Percentiles rank a stretch among this genome's conserved stretches.
phyloP scores from a whole-genome alignment of 2,329 filamentous ascomycete species.

The Teratosphaeria zuluensis region DNA sequence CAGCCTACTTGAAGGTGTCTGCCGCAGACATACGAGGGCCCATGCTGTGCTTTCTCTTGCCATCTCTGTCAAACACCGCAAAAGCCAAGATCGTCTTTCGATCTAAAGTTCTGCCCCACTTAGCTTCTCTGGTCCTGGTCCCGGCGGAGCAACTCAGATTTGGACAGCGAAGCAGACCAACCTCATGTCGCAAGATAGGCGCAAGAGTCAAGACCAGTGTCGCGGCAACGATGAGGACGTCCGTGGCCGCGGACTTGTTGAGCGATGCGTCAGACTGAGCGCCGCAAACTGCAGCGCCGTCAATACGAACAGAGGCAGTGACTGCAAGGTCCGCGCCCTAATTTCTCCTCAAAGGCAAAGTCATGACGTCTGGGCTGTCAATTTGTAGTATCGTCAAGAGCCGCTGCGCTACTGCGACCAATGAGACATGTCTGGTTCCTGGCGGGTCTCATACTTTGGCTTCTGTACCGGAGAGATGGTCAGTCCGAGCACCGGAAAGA shows the following conservation, averaged over 20 bases:
- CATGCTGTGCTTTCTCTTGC: too few relatives aligned
- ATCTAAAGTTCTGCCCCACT: background rate
- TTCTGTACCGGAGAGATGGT: background rate
- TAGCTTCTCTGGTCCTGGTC: background rate
- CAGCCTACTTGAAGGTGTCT: too few relatives aligned
- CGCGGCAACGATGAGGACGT: too few relatives aligned
- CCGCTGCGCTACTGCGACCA: background rate
- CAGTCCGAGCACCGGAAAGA: background rate
- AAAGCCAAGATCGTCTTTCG: background rate
- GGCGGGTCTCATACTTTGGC: background rate
- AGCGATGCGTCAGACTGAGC: too few relatives aligned
- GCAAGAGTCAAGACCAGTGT: too few relatives aligned
- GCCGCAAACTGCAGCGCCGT: too few relatives aligned
- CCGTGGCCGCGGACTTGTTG: too few relatives aligned
- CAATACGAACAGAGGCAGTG: background rate
- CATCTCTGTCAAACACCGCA: background rate
- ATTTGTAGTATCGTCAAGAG: background rate
- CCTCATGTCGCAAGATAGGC: too few relatives aligned
- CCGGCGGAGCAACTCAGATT: background rate
- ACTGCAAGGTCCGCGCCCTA: background rate
- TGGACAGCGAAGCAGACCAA: background rate
- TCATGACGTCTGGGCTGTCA: conserved; percentile 4
- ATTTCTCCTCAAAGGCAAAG: background rate
- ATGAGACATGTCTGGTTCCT: background rate
- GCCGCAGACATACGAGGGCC: too few relatives aligned